Evolutionary conservation across 73 alveolate species (phyloP).

Genomic region (Strombidium stylifer): DNA sequence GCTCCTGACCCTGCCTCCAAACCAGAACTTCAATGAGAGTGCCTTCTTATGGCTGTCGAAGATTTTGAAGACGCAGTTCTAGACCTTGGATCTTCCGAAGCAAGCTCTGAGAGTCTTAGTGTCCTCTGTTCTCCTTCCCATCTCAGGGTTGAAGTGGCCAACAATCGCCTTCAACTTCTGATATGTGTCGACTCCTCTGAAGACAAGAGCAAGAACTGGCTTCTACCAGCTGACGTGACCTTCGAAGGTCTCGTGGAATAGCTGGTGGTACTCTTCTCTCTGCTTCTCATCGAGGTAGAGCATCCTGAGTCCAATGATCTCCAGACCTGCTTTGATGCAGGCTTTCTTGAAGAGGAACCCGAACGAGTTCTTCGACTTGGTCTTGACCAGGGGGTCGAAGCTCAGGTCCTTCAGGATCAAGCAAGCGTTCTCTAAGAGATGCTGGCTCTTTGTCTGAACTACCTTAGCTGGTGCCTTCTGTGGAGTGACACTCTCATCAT

Average conservation of each 20-base stretch:
- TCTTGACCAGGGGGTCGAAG: no score
- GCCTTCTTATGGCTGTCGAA: slow-evolving; percentile 9
- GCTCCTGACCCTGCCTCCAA: slow-evolving; percentile 37
- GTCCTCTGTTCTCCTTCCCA: slow-evolving; percentile 38
- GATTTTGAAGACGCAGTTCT: slow-evolving; percentile 21
- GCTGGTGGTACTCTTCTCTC: slow-evolving; percentile 2
- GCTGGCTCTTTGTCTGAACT: no score
- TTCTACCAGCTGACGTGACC: neutral
- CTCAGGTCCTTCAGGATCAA: slow-evolving; percentile 41
- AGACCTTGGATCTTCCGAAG: slow-evolving; percentile 29
- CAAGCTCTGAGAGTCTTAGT: slow-evolving; percentile 19
- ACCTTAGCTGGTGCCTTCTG: no score
- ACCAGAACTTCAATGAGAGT: slow-evolving; percentile 27
- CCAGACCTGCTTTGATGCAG: slow-evolving; percentile 15
- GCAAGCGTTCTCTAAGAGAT: slow-evolving; percentile 25
- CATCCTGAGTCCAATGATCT: slow-evolving; percentile 17
- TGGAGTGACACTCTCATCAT: no score
- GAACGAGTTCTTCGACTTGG: neutral
- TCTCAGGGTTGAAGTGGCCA: slow-evolving; percentile 42
- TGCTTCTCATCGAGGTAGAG: slow-evolving; percentile 22
- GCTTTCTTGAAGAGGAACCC: slow-evolving; percentile 12
- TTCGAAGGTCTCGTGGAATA: slow-evolving; percentile 3
- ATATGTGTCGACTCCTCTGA: slow-evolving; percentile 32
- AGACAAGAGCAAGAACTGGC: neutral
- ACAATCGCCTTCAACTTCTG: slow-evolving; percentile 3